A percentile compares a stretch with the other conserved stretches of the same genome.
Conservation (phyloP, 2,329 filamentous ascomycete genomes). For the Cytospora mali region DNA sequence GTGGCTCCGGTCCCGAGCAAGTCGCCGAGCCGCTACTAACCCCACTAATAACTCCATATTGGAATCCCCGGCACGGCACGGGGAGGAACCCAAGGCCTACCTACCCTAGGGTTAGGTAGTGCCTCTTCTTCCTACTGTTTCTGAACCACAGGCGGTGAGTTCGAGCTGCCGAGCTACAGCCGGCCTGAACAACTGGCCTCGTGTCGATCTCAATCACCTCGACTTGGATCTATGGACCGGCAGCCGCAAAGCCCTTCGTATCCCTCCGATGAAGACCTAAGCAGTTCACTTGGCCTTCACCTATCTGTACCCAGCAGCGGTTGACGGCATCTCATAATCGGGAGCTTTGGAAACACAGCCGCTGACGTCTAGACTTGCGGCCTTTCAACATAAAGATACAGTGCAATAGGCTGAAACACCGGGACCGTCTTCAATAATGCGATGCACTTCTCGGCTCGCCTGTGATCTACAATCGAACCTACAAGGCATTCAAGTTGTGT, state of each 20-base stretch:
- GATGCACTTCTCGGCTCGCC: background rate
- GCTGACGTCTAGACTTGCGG: background rate
- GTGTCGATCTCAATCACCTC: background rate
- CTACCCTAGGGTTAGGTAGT: too few relatives aligned
- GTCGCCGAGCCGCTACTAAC: background rate
- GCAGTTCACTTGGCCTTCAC: background rate
- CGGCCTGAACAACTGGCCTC: background rate
- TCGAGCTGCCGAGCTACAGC: background rate
- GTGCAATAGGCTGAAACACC: background rate
- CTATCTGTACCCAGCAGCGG: background rate
- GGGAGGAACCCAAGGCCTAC: background rate
- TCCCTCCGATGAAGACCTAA: background rate
- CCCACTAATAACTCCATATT: too few relatives aligned
- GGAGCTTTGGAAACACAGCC: background rate
- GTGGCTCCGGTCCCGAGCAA: background rate
- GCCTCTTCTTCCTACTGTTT: background rate
- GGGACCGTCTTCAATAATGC: background rate
- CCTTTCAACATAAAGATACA: background rate
- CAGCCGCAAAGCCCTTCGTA: background rate
- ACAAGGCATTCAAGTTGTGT: background rate
- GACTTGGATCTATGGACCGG: background rate
- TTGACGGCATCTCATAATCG: background rate
- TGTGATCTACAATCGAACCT: background rate
- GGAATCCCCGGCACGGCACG: background rate
- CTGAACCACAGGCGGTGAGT: background rate